Conservation (phyloP, 2,329 filamentous ascomycete species). For the Trichothecium roseum region DNA sequence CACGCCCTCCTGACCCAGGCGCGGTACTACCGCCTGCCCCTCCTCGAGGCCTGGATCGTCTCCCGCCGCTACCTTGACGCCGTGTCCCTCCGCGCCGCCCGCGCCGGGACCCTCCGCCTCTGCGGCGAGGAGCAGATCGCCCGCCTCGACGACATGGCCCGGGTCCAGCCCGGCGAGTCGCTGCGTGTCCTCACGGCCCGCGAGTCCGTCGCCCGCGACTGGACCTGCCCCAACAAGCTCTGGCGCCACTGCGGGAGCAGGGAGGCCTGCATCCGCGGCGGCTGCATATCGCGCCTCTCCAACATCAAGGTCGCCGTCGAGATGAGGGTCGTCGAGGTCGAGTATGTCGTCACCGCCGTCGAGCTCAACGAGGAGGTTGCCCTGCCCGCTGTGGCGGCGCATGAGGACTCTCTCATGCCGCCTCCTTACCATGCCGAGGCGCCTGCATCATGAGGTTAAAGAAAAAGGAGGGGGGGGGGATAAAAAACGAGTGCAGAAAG, state of each 20-base stretch:
- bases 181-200: neutral
- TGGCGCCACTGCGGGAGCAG: constrained; percentile 4
- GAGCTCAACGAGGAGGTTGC: constrained; percentile 6
- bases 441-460: neutral
- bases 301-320: neutral
- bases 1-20: constrained; percentile 20
- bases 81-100: neutral
- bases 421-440: constrained; percentile 9
- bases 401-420: constrained; percentile 9
- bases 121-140: constrained; percentile 4
- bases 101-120: neutral
- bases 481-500: too few relatives aligned
- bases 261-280: neutral
- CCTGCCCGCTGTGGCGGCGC: neutral
- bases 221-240: constrained; percentile 1
- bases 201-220: neutral
- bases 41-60: constrained; percentile 14
- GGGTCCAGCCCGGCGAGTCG: neutral
- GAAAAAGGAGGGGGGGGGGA: too few relatives aligned
- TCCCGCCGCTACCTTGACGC: constrained; percentile 5
- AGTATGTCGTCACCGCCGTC: constrained; percentile 8
- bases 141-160: constrained; percentile 3
- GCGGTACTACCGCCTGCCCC: constrained; percentile 17
- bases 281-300: neutral
- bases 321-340: constrained; percentile 5